Evolutionary conservation across 306 rosid species (phyloP).

Genomic region (Malus fusca): DNA sequence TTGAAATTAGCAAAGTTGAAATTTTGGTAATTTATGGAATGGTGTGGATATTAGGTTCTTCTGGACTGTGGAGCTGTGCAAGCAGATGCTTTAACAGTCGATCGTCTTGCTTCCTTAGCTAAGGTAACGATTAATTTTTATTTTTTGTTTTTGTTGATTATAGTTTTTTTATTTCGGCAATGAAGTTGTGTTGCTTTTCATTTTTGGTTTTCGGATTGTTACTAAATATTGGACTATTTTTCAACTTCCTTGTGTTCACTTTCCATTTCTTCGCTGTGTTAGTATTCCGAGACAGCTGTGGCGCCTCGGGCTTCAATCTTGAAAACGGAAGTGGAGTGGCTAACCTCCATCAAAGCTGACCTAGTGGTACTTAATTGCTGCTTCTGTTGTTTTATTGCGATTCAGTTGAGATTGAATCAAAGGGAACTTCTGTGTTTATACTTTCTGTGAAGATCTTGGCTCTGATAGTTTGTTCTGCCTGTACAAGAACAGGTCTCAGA

Average conservation of each 20-base stretch:
- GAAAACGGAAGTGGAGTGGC: constrained; percentile 73
- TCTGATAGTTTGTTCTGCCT: neutral
- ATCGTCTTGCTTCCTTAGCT: constrained; percentile 93
- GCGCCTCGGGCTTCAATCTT: constrained; percentile 69
- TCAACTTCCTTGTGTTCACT: neutral
- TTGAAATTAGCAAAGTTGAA: no score
- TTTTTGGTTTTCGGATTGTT: neutral
- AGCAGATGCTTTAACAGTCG: constrained; percentile 92
- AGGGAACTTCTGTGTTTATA: neutral
- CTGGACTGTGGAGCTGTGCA: constrained; percentile 98
- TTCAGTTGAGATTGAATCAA: neutral
- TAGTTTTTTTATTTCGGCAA: neutral
- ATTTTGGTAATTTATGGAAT: neutral
- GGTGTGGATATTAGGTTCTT: constrained; percentile 44
- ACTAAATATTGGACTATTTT: neutral
- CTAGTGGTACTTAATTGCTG: constrained; percentile 60
- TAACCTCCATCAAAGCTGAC: constrained; percentile 82
- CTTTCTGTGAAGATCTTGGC: neutral
- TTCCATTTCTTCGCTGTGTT: constrained; percentile 11
- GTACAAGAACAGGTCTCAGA: constrained; percentile 62
- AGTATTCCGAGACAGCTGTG: constrained; percentile 93
- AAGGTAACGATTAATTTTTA: constrained; percentile 40
- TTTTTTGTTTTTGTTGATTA: neutral
- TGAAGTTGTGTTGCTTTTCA: neutral
- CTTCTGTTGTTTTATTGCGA: neutral